Evolutionary conservation across 176 grass and related monocot genomes (phyloP), one percentile per base, ranked within the genome.

Genomic region (Bromus sterilis): DNA sequence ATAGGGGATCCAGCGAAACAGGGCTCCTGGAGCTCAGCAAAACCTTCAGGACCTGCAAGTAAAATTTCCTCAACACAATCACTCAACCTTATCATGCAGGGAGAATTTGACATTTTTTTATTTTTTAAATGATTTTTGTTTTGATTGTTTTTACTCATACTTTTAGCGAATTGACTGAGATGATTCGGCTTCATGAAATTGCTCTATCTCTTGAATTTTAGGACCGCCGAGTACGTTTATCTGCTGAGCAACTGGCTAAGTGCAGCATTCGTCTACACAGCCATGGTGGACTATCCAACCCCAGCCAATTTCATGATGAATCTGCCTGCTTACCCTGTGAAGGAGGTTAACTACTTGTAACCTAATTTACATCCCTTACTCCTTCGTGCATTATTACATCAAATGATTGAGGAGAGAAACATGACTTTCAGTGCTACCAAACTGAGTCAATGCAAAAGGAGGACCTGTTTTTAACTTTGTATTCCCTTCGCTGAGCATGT

Each of bases 41-140:
- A 74, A 86, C 64, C 21, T 98, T 98, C 87, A 98, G 80, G 81
- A 84, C 96, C 58, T 98, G 96, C 96, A 89, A 91, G 95, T 93
- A 94, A 89, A 90, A 69, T 75, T 53, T 39, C 14, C 25, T 6
- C 4, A 64, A 15, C 32, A 36, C 30, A 41, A 15, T 56, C 4
- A 31, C n/a, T n/a, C n/a, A n/a, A n/a, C n/a, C n/a, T n/a, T n/a
- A n/a, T n/a, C n/a, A n/a, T n/a, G n/a, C n/a, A n/a, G n/a, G n/a
- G n/a, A n/a, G n/a, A n/a, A n/a, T n/a, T n/a, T n/a, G n/a, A n/a
- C n/a, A n/a, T n/a, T n/a, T n/a, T n/a, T n/a, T n/a, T n/a, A n/a
- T n/a, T n/a, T n/a, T n/a, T n/a, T n/a, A n/a, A n/a, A n/a, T n/a
- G n/a, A n/a, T n/a, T n/a, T n/a, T n/a, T n/a, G n/a, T n/a, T n/a